Conservation (phyloP, 169 alveolate species). For the Plasmodium cynomolgi region DNA sequence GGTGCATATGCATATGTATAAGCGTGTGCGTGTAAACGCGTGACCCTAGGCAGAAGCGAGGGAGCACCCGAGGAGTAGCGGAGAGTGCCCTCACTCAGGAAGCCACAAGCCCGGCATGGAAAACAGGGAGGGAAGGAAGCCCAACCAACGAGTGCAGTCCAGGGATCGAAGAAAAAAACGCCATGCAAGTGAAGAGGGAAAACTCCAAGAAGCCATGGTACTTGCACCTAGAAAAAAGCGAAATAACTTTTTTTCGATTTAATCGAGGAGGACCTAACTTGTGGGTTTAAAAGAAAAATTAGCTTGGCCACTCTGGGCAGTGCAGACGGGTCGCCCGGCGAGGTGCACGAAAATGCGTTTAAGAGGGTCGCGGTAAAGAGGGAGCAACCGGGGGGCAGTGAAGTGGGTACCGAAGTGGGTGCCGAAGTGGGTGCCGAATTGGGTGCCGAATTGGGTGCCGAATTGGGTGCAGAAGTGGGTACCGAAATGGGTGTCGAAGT, state of each 20-base stretch:
- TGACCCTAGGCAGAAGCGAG: neutral
- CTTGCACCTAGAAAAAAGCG: conserved; percentile 3
- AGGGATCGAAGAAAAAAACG: neutral
- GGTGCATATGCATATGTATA: neutral
- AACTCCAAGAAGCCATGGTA: conserved; percentile 14
- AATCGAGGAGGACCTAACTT: conserved; percentile 8
- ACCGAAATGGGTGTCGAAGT: too few species aligned
- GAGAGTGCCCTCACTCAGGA: neutral
- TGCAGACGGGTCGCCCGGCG: neutral
- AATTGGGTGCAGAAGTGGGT: too few species aligned
- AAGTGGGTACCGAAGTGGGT: neutral
- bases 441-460: too few species aligned
- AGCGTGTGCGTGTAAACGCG: neutral
- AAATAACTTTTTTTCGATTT: conserved; percentile 15
- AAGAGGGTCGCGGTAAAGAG: neutral
- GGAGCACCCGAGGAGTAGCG: neutral
- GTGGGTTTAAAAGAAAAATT: neutral
- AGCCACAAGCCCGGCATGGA: neutral
- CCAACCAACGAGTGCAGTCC: neutral
- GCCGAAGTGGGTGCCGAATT: too few species aligned
- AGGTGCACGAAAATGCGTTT: neutral
- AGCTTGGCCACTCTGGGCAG: neutral
- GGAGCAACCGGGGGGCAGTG: neutral
- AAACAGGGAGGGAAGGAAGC: neutral
- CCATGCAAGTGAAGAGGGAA: neutral